These are phyloP conservation scores for Marsdenia floribunda DNA, from an alignment of 257 asterid species.

Conservation along the genomic window DNA sequence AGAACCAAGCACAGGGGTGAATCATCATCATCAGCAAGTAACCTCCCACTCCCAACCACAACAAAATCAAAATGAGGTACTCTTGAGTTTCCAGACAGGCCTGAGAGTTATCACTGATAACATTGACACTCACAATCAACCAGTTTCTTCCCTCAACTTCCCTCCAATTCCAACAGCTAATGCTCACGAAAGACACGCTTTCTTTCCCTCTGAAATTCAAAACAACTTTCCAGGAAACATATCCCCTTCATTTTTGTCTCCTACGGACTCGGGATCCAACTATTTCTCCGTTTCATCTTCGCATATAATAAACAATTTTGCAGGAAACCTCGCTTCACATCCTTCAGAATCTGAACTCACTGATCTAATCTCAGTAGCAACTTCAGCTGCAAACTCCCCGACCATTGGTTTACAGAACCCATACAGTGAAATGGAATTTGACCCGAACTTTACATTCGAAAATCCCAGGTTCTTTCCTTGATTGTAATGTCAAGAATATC, in stretches of 20 bases:
- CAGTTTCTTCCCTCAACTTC: conserved; percentile 15
- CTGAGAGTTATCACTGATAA: conserved; percentile 29
- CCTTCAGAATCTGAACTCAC: conserved; percentile 23
- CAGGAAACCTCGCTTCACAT: conserved; percentile 23
- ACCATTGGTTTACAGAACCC: conserved; percentile 23
- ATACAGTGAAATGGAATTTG: conserved; percentile 34
- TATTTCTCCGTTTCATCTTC: conserved; percentile 23
- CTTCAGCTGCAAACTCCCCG: conserved; percentile 33
- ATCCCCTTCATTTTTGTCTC: conserved; percentile 19
- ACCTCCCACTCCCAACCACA: conserved; percentile 4
- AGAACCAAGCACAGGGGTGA: conserved; percentile 13
- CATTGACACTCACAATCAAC: conserved; percentile 25
- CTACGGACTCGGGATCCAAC: conserved; percentile 18
- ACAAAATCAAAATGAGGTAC: conserved; percentile 20
- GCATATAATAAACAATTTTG: conserved; percentile 13
- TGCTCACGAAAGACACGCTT: conserved; percentile 15
- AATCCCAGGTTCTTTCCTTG: conserved; percentile 24
- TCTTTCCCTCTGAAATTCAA: conserved; percentile 9
- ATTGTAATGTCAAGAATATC: background rate
- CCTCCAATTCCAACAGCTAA: conserved; percentile 16
- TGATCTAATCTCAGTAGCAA: conserved; percentile 25
- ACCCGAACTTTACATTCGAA: conserved; percentile 34
- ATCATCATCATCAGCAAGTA: conserved; percentile 18
- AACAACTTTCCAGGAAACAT: conserved; percentile 14
- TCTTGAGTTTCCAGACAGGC: conserved; percentile 35